These are phyloP conservation scores for Erythrobasidium yunnanense DNA, from an alignment of 768 basidiomycete species.

Conservation along the genomic window DNA sequence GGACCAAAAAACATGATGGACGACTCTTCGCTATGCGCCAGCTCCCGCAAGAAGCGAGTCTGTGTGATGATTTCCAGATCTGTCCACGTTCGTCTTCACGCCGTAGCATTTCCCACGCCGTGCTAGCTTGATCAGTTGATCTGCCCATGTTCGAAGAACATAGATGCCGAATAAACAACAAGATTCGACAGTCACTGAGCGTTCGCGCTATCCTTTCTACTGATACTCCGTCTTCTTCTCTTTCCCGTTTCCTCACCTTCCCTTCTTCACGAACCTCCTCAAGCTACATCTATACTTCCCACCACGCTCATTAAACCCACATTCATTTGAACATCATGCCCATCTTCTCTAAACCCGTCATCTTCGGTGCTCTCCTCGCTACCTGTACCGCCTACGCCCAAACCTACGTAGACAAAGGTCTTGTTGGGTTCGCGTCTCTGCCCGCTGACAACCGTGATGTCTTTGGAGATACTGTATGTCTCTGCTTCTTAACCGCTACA, in stretches of 20 bases:
- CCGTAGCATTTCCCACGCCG: too few species aligned
- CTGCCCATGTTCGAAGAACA: not conserved
- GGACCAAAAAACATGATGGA: too few species aligned
- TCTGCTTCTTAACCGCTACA: not conserved
- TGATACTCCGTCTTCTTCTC: not conserved
- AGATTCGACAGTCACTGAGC: not conserved
- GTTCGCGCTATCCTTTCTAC: not conserved
- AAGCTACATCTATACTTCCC: not conserved
- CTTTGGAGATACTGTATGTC: slow-evolving; percentile 15
- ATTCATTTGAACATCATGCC: slow-evolving; percentile 4
- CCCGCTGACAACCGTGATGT: slow-evolving; percentile 2
- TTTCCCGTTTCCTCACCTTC: not conserved
- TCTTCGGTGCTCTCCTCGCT: not conserved
- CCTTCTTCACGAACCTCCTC: not conserved
- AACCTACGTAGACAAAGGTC: slow-evolving; percentile 3
- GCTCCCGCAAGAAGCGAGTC: too few species aligned
- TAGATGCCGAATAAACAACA: not conserved
- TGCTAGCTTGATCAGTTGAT: too few species aligned
- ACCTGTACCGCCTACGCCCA: not conserved
- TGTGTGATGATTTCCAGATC: too few species aligned
- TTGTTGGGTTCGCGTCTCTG: slow-evolving; percentile 3
- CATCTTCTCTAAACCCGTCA: not conserved
- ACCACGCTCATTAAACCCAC: slow-evolving; percentile 2
- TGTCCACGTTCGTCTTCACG: too few species aligned
- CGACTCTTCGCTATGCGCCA: too few species aligned